Percentiles rank a stretch among this genome's conserved stretches.
Conservation (phyloP, 352 stramenopile genomes). For the Globisporangium carolinianum region DNA sequence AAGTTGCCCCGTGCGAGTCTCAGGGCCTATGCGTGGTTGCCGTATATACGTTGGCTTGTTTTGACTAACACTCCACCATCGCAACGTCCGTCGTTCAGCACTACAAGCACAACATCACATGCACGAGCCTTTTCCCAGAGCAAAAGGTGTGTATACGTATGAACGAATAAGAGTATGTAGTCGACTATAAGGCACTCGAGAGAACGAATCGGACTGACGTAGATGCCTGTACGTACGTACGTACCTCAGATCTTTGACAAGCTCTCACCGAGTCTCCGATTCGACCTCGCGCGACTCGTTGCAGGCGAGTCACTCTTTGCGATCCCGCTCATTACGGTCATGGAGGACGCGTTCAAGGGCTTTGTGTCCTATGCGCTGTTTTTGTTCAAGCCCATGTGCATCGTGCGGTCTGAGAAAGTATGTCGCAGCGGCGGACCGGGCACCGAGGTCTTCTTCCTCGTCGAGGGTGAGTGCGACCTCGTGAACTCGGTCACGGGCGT, state of each 20-base stretch:
- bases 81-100: constrained; percentile 26
- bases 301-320: constrained; percentile 67
- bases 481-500: constrained; percentile 57
- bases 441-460: constrained; percentile 79
- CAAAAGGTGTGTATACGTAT: constrained; percentile 42
- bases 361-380: constrained; percentile 87
- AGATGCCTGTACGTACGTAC: too few species aligned
- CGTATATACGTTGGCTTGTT: too few species aligned
- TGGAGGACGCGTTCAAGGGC: constrained; percentile 85
- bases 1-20: too few species aligned
- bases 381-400: constrained; percentile 67
- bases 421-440: constrained; percentile 65
- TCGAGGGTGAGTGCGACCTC: constrained; percentile 78
- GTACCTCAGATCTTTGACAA: constrained; percentile 65
- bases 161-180: too few species aligned
- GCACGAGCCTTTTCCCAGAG: constrained; percentile 72
- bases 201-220: too few species aligned
- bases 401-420: constrained; percentile 61
- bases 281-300: constrained; percentile 74
- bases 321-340: constrained; percentile 79
- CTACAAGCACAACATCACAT: constrained; percentile 63
- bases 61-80: not conserved
- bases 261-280: constrained; percentile 71
- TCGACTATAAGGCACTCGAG: too few species aligned
- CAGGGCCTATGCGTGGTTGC: too few species aligned